These are phyloP conservation scores for Fusarium longipes DNA, from an alignment of 2,329 filamentous ascomycete species.

Conservation along the genomic window DNA sequence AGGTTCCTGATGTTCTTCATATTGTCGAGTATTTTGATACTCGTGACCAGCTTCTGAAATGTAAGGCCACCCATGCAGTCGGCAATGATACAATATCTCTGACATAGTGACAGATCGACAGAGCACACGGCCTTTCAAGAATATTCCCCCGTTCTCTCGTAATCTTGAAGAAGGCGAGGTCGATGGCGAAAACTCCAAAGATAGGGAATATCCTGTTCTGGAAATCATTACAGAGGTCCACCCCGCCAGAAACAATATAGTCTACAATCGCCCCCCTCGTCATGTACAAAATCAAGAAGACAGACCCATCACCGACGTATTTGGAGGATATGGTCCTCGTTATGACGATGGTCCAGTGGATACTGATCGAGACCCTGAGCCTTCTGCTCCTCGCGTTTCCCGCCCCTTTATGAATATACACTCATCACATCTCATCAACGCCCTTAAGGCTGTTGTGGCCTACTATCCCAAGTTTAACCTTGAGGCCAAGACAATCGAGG, in stretches of 20 bases:
- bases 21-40: slow-evolving; percentile 55
- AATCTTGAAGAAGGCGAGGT: slow-evolving; percentile 29
- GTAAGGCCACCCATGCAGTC: slow-evolving; percentile 46
- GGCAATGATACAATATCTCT: slow-evolving; percentile 9
- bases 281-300: slow-evolving; percentile 35
- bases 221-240: slow-evolving; percentile 58
- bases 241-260: slow-evolving; percentile 17
- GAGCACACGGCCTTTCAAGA: slow-evolving; percentile 53
- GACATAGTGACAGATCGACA: slow-evolving; percentile 50
- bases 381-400: slow-evolving; percentile 46
- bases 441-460: slow-evolving; percentile 59
- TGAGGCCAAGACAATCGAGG: slow-evolving; percentile 50
- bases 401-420: slow-evolving; percentile 57
- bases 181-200: slow-evolving; percentile 17
- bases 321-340: slow-evolving; percentile 40
- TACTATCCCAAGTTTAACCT: slow-evolving; percentile 60
- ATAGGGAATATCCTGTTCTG: slow-evolving; percentile 51
- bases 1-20: slow-evolving; percentile 57
- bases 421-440: slow-evolving; percentile 59
- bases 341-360: slow-evolving; percentile 46
- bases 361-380: slow-evolving; percentile 37
- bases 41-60: slow-evolving; percentile 50
- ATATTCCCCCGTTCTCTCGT: slow-evolving; percentile 46
- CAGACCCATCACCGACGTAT: slow-evolving; percentile 47
- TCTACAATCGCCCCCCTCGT: neutral